Evolutionary conservation across 345 rosid species (phyloP).

Genomic region (Citrus sp.): DNA sequence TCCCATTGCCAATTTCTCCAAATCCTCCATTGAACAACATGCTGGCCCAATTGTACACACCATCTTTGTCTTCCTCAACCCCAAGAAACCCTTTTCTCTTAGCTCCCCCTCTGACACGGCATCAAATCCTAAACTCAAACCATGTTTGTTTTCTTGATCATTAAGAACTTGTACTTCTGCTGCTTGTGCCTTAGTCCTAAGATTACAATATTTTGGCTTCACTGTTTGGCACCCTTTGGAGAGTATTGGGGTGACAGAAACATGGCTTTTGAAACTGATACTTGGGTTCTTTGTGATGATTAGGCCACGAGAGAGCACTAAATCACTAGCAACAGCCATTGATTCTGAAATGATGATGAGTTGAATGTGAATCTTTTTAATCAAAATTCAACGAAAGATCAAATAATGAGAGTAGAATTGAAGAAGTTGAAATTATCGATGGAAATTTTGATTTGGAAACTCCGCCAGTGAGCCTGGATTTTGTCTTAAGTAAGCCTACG

Average conservation of each 20-base stretch:
- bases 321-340: constrained; percentile 43
- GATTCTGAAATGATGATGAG: background rate
- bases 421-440: constrained; percentile 4
- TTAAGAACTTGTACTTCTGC: constrained; percentile 25
- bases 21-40: constrained; percentile 47
- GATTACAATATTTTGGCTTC: constrained; percentile 6
- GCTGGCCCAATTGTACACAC: constrained; percentile 78
- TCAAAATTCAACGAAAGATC: background rate
- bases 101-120: constrained; percentile 47
- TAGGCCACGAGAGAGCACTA: constrained; percentile 15
- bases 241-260: constrained; percentile 11
- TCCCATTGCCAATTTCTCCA: constrained; percentile 56
- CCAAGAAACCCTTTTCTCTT: constrained; percentile 60
- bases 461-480: constrained; percentile 24
- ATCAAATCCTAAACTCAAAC: constrained; percentile 36
- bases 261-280: constrained; percentile 20
- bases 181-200: constrained; percentile 26
- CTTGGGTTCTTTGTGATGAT: constrained; percentile 12
- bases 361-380: background rate
- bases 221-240: constrained; percentile 7
- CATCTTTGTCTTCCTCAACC: constrained; percentile 72
- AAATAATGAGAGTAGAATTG: background rate
- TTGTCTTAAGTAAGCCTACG: background rate
- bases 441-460: constrained; percentile 20
- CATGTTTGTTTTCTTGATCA: constrained; percentile 23